Evolutionary conservation across 2,329 filamentous ascomycete genomes (phyloP).

Genomic region (Fusarium tricinctum): DNA sequence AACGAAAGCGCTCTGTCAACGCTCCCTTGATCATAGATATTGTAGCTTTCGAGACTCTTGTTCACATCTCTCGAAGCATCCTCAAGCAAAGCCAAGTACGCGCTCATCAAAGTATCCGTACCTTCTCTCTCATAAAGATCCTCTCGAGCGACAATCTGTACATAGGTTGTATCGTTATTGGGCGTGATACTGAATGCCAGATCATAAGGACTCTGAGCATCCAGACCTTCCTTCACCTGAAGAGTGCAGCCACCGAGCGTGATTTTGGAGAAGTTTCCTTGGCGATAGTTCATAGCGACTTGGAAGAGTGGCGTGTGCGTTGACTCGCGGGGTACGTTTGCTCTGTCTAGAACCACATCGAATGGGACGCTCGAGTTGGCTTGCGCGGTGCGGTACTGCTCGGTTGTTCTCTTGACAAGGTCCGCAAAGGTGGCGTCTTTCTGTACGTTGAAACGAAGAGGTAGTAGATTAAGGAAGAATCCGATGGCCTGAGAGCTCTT

Average conservation of each 20-base stretch:
- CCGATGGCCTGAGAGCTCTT: not conserved
- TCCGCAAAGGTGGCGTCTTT: not conserved
- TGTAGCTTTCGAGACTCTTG: not conserved
- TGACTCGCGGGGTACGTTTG: not conserved
- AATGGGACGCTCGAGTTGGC: not conserved
- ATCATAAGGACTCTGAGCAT: conserved; percentile 7
- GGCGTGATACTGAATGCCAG: conserved; percentile 4
- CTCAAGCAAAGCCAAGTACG: not conserved
- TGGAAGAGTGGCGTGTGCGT: not conserved
- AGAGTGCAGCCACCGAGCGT: not conserved
- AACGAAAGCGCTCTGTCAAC: not conserved
- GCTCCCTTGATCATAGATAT: not conserved
- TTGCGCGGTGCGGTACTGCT: not conserved
- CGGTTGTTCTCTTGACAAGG: not conserved
- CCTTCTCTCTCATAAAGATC: not conserved
- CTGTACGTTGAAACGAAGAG: not conserved
- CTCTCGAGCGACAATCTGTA: conserved; percentile 3
- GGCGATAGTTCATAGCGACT: conserved; percentile 5
- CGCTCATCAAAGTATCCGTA: not conserved
- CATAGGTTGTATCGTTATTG: not conserved
- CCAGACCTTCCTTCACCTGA: not conserved
- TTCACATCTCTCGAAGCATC: not conserved
- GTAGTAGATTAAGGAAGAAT: conserved; percentile 3
- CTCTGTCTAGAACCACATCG: not conserved
- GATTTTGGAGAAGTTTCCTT: conserved; percentile 8